Evolutionary conservation across 768 basidiomycete species (phyloP).

Genomic region (Melanogaster broomeanus): DNA sequence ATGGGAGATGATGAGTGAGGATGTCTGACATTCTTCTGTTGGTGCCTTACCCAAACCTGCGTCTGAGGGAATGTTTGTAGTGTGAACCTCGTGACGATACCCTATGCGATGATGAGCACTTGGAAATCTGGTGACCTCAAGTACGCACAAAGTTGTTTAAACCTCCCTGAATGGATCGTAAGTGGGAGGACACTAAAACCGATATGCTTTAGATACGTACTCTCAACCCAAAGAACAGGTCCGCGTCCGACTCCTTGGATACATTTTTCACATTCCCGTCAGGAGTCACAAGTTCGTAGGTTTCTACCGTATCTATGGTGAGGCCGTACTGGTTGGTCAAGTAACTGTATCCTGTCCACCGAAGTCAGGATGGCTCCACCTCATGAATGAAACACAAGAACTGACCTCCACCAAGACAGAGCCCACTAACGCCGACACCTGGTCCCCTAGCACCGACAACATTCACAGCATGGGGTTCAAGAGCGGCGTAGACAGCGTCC

Average conservation of each 20-base stretch:
- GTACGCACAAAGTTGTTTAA: conserved; percentile 52
- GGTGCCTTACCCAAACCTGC: conserved; percentile 52
- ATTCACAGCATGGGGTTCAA: conserved; percentile 42
- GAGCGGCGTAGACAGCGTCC: conserved; percentile 59
- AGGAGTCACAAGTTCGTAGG: conserved; percentile 57
- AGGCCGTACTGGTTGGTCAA: conserved; percentile 59
- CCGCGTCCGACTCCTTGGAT: conserved; percentile 29
- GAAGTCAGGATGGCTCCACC: neutral
- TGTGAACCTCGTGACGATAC: conserved; percentile 58
- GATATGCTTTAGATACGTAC: conserved; percentile 24
- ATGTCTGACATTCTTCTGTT: neutral
- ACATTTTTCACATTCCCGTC: conserved; percentile 43
- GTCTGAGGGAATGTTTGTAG: conserved; percentile 54
- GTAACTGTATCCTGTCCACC: conserved; percentile 53
- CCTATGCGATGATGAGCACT: conserved; percentile 27
- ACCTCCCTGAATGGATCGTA: conserved; percentile 46
- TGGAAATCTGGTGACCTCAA: neutral
- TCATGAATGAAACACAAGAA: conserved; percentile 24
- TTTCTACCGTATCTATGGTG: conserved; percentile 50
- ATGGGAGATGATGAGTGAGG: neutral
- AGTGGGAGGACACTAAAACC: neutral
- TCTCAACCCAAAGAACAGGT: conserved; percentile 42
- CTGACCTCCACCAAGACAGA: conserved; percentile 53
- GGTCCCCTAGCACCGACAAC: conserved; percentile 58
- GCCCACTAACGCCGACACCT: conserved; percentile 58